Percentiles rank a stretch among this genome's conserved stretches.
These are phyloP conservation scores for Pleurotus giganteus DNA, from an alignment of 768 basidiomycete genomes.

Conservation along the genomic window DNA sequence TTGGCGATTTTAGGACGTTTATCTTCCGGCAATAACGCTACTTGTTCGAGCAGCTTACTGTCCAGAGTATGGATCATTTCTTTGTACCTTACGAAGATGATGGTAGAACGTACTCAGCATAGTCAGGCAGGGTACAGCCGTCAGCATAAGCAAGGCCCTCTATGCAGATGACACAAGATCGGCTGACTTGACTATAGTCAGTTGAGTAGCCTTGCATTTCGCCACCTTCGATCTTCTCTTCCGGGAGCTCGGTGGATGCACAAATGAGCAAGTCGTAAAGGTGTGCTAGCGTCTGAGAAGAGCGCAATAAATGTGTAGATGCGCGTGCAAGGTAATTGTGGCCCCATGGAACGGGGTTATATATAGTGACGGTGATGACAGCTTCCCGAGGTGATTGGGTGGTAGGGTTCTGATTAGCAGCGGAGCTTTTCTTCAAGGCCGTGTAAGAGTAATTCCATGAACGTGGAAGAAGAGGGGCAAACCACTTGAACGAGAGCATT, in stretches of 20 bases:
- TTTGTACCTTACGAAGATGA: not conserved
- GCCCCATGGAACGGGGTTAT: conserved; percentile 61
- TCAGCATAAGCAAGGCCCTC: conserved; percentile 62
- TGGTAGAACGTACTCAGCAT: conserved; percentile 42
- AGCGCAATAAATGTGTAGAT: conserved; percentile 67
- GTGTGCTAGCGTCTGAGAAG: conserved; percentile 72
- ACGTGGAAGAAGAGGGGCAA: conserved; percentile 12
- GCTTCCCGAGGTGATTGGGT: conserved; percentile 31
- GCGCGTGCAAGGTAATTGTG: conserved; percentile 55
- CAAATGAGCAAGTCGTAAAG: conserved; percentile 62
- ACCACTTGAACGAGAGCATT: conserved; percentile 52
- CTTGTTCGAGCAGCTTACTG: conserved; percentile 47
- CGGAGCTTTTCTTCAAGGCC: conserved; percentile 22
- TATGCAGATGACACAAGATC: conserved; percentile 56
- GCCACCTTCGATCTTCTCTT: conserved; percentile 35
- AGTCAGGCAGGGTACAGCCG: conserved; percentile 44
- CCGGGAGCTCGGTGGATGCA: conserved; percentile 49
- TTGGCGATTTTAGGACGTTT: conserved; percentile 28
- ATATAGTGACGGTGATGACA: conserved; percentile 57
- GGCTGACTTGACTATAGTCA: conserved; percentile 12
- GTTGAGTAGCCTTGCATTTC: conserved; percentile 29
- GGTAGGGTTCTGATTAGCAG: conserved; percentile 17
- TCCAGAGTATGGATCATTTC: conserved; percentile 5
- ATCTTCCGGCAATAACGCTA: conserved; percentile 32
- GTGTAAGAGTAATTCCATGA: not conserved